Evolutionary conservation across 768 basidiomycete genomes (phyloP), one percentile per base, ranked within the genome.

Genomic region (Termitomyces sp.): DNA sequence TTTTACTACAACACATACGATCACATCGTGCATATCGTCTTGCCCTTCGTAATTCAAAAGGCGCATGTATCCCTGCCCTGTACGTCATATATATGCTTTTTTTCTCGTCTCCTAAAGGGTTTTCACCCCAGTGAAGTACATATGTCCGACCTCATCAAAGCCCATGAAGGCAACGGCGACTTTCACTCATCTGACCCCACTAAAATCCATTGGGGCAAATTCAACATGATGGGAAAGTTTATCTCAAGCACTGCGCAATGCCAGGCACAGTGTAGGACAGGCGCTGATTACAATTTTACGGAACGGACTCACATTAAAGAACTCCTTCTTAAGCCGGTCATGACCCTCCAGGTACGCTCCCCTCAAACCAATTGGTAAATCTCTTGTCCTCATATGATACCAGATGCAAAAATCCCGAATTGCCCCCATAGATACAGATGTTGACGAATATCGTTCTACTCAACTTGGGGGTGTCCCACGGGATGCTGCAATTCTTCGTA

Each of bases 151-250:
- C 77, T 98, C 46, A 87, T 94, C 45, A 85, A 85, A 58, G 82
- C 93, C 8, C 87, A 97, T 60, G 90, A 92, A 70, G 88, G 85
- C 55, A 94, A 96, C 58, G 75, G 77, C 2, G 90, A 95, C 62
- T 78, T 82, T 58, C 81, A 82, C 58, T 73, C 83, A 7, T 73
- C 79, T 21, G 87, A 90, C 62, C 75, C 83, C 3, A 74, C 68
- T 40, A 84, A 84, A 65, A 89, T 98, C 52, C 93, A 98, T 64
- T 98, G 96, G 96, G 90, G 87, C 26, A 98, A 98, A 71, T 97
- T 90, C 70, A 88, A 87, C 60, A 87, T 93, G 81, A 88, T 98
- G 75, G 94, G 88, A 30, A 80, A 85, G 57, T 93, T 94, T 63
- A 84, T 96, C 54, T 79, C 82, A 49, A 84, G 80, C 62, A 88